Conservation (phyloP, 495 filamentous ascomycete species). For the Xylaria sp. region DNA sequence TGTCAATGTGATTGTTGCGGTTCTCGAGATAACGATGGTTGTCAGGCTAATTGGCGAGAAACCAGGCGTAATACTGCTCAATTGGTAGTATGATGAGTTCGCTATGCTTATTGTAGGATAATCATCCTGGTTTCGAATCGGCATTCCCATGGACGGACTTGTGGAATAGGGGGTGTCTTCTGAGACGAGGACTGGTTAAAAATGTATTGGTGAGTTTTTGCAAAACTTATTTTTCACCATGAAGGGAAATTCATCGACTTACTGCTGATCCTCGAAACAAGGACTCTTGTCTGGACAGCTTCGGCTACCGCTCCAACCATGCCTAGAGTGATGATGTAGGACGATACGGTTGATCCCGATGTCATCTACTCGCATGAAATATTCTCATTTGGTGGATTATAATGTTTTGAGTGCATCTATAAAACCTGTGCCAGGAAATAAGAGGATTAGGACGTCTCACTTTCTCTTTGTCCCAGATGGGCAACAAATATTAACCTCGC, state of each 20-base stretch:
- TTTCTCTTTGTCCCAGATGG: constrained; percentile 6
- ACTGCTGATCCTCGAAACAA: not conserved
- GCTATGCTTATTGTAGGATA: constrained; percentile 6
- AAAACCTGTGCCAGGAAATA: not conserved
- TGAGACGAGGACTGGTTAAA: not conserved
- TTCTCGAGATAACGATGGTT: constrained; percentile 14
- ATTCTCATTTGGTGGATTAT: not conserved
- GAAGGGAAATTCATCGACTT: not conserved
- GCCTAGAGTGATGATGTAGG: not conserved
- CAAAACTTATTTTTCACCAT: not conserved
- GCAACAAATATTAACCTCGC: not conserved
- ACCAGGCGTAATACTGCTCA: not conserved
- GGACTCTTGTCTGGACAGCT: not conserved
- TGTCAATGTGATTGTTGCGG: constrained; percentile 18
- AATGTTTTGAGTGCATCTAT: not conserved
- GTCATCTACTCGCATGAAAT: not conserved
- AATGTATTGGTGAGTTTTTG: not conserved
- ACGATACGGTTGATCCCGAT: not conserved
- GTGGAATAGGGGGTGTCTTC: not conserved
- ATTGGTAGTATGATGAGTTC: constrained; percentile 13
- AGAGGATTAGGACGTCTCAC: not conserved
- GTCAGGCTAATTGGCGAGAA: not conserved
- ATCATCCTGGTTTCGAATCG: not conserved
- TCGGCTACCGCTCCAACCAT: not conserved
- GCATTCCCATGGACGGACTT: not conserved